These are phyloP conservation scores for Cercospora sesami DNA, from an alignment of 2,329 filamentous ascomycete species.

Conservation along the genomic window DNA sequence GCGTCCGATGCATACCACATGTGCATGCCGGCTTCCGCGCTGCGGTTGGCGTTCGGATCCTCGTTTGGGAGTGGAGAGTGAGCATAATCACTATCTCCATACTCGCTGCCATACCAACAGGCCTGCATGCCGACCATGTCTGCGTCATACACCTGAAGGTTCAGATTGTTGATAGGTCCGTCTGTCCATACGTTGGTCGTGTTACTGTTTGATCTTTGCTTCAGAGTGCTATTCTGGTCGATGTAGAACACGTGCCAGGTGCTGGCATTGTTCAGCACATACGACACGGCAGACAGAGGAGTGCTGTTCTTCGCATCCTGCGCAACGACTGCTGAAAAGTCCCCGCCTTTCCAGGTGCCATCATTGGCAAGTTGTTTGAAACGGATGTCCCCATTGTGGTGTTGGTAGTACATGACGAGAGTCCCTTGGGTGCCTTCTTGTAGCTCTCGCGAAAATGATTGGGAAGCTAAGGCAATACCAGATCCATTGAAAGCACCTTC, in stretches of 20 bases:
- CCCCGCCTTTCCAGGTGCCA: slow-evolving; percentile 44
- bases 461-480: slow-evolving; percentile 48
- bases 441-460: slow-evolving; percentile 41
- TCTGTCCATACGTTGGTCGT: slow-evolving; percentile 43
- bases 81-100: slow-evolving; percentile 42
- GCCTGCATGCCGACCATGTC: slow-evolving; percentile 42
- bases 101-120: slow-evolving; percentile 43
- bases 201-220: slow-evolving; percentile 45
- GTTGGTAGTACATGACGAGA: slow-evolving; percentile 49
- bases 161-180: slow-evolving; percentile 39
- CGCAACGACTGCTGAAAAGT: slow-evolving; percentile 42
- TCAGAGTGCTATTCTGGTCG: slow-evolving; percentile 42
- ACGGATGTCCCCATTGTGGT: slow-evolving; percentile 46
- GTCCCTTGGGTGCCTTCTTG: slow-evolving; percentile 40
- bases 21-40: slow-evolving; percentile 44
- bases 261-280: slow-evolving; percentile 39
- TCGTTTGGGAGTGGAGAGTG: slow-evolving; percentile 41
- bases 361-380: slow-evolving; percentile 42
- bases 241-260: slow-evolving; percentile 43
- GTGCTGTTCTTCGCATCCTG: slow-evolving; percentile 48
- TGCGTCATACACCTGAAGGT: slow-evolving; percentile 37
- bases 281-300: slow-evolving; percentile 47
- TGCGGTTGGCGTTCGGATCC: slow-evolving; percentile 31
- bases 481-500: slow-evolving; percentile 51
- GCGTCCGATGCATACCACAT: slow-evolving; percentile 47